Evolutionary conservation across 1,284 basidiomycete species (phyloP), one percentile per base, ranked within the genome.

Genomic region (Boletus calvinii): DNA sequence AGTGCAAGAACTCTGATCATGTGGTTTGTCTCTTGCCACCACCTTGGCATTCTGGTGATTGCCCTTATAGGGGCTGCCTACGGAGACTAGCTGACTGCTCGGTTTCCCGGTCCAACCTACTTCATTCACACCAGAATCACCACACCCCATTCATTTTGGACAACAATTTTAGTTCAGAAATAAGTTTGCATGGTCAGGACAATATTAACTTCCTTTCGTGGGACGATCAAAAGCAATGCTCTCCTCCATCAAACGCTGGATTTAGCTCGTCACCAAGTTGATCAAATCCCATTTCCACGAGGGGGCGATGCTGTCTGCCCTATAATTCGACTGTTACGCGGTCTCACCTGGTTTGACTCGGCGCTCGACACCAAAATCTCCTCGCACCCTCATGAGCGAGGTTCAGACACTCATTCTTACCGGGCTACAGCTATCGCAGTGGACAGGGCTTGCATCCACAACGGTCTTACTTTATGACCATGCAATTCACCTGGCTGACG

Each of bases 391-490:
- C 55, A 58, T 58, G 56, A 6, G 3, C n/a, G 20, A 29, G 22
- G 6, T 4, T 18, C 18, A 18, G 7, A 6, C 6, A 24, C 41
- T 40, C 15, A 15, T 11, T 3, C 0, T 2, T 15, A 18, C 3
- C 3, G 45, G 41, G 4, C 1, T 4, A 3, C 44, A 13, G 10
- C 18, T n/a, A 8, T 22, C 50, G 4, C 20, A n/a, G 13, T 40
- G 50, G 41, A 45, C 38, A 42, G 30, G 2, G 10, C 11, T 50
- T 38, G 59, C 48, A 18, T 59, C 43, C n/a, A 30, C 45, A n/a
- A 47, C 61, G 4, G 46, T 62, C 35, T 41, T 62, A n/a, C 35
- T 65, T 13, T 65, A 65, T 35, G 61, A 62, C 8, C 63, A 62
- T 39, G 41, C 20, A 11, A 53, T 59, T n/a, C 59, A 48, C 13